Base-by-base conservation (phyloP, 345 rosid genomes). In the Linum lewisii region DNA sequence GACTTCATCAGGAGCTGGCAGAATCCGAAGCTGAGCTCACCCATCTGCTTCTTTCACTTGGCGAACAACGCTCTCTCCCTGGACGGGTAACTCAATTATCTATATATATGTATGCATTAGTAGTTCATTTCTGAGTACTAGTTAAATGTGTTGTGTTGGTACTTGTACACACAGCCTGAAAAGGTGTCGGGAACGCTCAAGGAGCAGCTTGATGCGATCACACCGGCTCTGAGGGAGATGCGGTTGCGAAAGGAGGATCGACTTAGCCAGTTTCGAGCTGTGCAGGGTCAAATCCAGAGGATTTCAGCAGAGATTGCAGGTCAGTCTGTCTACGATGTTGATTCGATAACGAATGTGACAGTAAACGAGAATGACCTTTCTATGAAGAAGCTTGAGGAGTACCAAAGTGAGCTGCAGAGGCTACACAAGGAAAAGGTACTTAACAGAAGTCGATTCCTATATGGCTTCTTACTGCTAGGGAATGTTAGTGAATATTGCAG, bases 1-100 rank as follows among this genome's bases (percentile, higher is more conserved):
- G 96, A 62, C 80, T 94, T 68, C 99, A 94, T 72, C 99, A 94
- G 69, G 92, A 93, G 71, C 61, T 93, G 45, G 99, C 99, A 1
- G 97, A 89, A 78, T 86, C 99, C 58, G 96, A 93, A 80, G 95
- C 97, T 32, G 99, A 87, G 72, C 82, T 89, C 69, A 93, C 99
- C 57, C 95, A 85, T 72, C 89, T 93, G 78, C 90, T 93, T 66
- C 67, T 93, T 66, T 87, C 96, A 53, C 97, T 93, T 24, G 96
- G 97, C 49, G 99, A 93, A 6, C 32, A 26, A 84, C 70, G 85
- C 65, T 93, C 95, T 65, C 85, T 85, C 19, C 97, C 99, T 57
- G 96, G 83, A 73, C 84, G 99, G 88, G 99, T 93, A 84, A 24
- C 34, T 63, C 57, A 59, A 64, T n/a, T 61, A 68, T 57, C 68